Percentiles rank a stretch among this genome's conserved stretches.
Evolutionary conservation across 306 rosid genomes (phyloP).

Genomic region (Cicer bijugum): DNA sequence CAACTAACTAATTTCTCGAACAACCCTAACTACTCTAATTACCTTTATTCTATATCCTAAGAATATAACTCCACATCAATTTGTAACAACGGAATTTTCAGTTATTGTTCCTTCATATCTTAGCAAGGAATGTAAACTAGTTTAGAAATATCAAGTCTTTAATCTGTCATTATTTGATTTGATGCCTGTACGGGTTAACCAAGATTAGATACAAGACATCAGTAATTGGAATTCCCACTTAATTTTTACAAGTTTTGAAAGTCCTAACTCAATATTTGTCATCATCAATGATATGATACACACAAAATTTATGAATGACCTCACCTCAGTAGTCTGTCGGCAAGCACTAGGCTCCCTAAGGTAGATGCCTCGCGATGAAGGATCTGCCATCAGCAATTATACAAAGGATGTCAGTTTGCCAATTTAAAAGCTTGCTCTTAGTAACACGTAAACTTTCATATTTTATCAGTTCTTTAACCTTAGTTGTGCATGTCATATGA

Average conservation of each 20-base stretch:
- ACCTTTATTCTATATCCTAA: too few relatives aligned
- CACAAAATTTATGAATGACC: conserved; percentile 46
- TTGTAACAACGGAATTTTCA: background rate
- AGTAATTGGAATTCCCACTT: conserved; percentile 10
- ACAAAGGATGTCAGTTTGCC: conserved; percentile 36
- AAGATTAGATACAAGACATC: background rate
- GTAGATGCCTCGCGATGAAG: conserved; percentile 86
- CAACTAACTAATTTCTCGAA: too few relatives aligned
- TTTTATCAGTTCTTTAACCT: conserved; percentile 16
- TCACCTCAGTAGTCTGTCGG: conserved; percentile 79
- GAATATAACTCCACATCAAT: background rate
- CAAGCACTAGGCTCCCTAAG: conserved; percentile 88
- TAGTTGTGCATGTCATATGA: conserved; percentile 15
- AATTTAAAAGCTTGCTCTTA: conserved; percentile 24
- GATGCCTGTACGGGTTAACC: background rate
- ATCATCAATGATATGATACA: conserved; percentile 21
- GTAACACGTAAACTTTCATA: conserved; percentile 21
- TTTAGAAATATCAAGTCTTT: background rate
- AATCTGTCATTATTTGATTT: background rate
- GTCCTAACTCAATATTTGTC: conserved; percentile 2
- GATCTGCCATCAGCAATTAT: conserved; percentile 63
- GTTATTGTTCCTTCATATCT: background rate
- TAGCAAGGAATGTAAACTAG: background rate
- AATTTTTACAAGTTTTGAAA: conserved; percentile 17
- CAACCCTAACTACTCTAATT: too few relatives aligned